Conservation (phyloP, 1,139 yeast genomes). For the Trichomonascaceae sp. region DNA sequence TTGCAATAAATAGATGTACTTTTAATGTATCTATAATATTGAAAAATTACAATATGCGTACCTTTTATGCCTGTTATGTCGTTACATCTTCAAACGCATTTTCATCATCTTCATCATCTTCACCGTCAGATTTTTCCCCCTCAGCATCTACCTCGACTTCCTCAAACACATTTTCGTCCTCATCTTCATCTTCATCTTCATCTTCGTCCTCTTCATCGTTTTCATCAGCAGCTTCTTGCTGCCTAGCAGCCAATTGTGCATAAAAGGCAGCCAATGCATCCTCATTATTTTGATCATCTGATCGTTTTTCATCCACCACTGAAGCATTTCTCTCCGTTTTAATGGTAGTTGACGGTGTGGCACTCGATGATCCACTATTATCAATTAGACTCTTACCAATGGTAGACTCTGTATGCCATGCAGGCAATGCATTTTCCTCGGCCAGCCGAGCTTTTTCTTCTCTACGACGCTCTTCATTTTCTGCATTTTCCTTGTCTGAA, state of each 20-base stretch:
- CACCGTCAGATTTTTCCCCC: conserved; percentile 18
- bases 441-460: conserved; percentile 55
- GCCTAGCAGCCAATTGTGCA: conserved; percentile 60
- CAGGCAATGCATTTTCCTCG: conserved; percentile 90
- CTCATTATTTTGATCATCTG: conserved; percentile 39
- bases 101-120: conserved; percentile 29
- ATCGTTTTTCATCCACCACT: conserved; percentile 14
- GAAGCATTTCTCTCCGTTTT: conserved; percentile 40
- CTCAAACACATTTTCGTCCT: conserved; percentile 50
- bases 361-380: conserved; percentile 11
- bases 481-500: conserved; percentile 78
- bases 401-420: conserved; percentile 91
- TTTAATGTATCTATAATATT: background rate
- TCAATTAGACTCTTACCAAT: conserved; percentile 49
- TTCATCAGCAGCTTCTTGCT: conserved; percentile 48
- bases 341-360: conserved; percentile 3
- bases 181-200: conserved; percentile 56
- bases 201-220: conserved; percentile 37
- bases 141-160: conserved; percentile 48
- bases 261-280: conserved; percentile 77
- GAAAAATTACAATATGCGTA: background rate
- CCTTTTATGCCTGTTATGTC: background rate
- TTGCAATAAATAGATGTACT: conserved; percentile 3
- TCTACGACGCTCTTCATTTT: conserved; percentile 46
- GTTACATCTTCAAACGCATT: conserved; percentile 17